Conservation (phyloP, 148 eudicot species). For the Camellia lanceoleosa region DNA sequence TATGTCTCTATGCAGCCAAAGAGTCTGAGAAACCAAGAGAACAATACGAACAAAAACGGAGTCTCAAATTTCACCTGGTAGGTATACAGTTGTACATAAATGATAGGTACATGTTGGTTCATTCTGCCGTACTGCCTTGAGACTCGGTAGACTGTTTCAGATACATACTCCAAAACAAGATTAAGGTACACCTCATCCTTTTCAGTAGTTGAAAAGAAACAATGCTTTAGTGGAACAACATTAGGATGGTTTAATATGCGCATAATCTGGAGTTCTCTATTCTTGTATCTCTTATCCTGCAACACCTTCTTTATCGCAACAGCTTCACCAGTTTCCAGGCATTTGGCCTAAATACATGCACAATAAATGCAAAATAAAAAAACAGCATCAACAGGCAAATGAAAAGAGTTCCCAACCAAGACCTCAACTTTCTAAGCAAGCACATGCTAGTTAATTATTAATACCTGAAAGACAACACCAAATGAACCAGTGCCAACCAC, state of each 20-base stretch:
- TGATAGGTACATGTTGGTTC: constrained; percentile 71
- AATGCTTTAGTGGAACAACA: constrained; percentile 71
- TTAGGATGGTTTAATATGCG: constrained; percentile 75
- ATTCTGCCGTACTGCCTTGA: constrained; percentile 58
- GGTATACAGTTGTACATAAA: constrained; percentile 69
- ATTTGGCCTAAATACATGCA: constrained; percentile 56
- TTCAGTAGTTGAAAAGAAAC: constrained; percentile 78
- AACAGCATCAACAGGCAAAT: neutral
- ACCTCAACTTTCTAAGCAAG: neutral
- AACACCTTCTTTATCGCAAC: constrained; percentile 94
- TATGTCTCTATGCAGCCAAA: neutral
- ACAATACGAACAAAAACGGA: neutral
- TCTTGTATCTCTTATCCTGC: constrained; percentile 94
- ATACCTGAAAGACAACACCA: constrained; percentile 92
- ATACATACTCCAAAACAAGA: constrained; percentile 88
- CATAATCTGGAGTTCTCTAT: constrained; percentile 91
- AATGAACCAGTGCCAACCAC: constrained; percentile 98
- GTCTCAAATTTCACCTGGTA: constrained; percentile 61
- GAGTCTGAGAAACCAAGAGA: neutral
- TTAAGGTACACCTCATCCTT: constrained; percentile 90
- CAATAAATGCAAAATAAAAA: neutral
- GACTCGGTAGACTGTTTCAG: constrained; percentile 80
- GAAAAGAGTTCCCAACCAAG: neutral
- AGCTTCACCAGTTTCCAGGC: constrained; percentile 84
- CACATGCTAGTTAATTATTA: constrained; percentile 5